phyloP scores from a whole-genome alignment of 306 rosid species.

The Bauhinia variegata region DNA sequence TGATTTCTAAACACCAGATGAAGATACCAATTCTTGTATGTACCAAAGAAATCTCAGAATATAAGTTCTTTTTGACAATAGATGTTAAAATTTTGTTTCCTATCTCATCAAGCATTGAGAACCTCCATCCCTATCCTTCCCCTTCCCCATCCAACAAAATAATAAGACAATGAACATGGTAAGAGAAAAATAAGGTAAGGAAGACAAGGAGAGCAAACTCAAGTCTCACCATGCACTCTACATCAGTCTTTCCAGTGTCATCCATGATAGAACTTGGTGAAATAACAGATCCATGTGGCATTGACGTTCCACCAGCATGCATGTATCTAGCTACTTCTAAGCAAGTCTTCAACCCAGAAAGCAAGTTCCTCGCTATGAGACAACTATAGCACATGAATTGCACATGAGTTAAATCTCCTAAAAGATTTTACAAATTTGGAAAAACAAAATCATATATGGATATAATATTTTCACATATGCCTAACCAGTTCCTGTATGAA shows the following conservation, averaged over 20 bases:
- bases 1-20: conserved; percentile 15
- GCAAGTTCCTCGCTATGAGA: conserved; percentile 95
- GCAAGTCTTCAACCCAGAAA: conserved; percentile 93
- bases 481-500: conserved; percentile 3
- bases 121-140: neutral
- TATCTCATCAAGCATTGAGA: conserved; percentile 23
- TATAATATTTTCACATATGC: neutral
- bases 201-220: conserved; percentile 21
- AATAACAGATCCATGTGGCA: conserved; percentile 48
- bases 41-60: conserved; percentile 25
- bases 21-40: conserved; percentile 14
- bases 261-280: conserved; percentile 59
- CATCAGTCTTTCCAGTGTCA: conserved; percentile 61
- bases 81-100: neutral
- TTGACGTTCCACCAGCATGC: conserved; percentile 70
- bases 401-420: conserved; percentile 31
- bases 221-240: conserved; percentile 60
- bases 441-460: neutral
- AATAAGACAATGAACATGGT: conserved; percentile 11
- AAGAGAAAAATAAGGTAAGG: conserved; percentile 15
- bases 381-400: conserved; percentile 66
- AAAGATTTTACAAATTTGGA: conserved; percentile 6
- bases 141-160: neutral
- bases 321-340: conserved; percentile 77
- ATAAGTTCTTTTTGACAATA: neutral